These are phyloP conservation scores for Candida ovalis DNA, from an alignment of 805 yeast species.

Conservation along the genomic window DNA sequence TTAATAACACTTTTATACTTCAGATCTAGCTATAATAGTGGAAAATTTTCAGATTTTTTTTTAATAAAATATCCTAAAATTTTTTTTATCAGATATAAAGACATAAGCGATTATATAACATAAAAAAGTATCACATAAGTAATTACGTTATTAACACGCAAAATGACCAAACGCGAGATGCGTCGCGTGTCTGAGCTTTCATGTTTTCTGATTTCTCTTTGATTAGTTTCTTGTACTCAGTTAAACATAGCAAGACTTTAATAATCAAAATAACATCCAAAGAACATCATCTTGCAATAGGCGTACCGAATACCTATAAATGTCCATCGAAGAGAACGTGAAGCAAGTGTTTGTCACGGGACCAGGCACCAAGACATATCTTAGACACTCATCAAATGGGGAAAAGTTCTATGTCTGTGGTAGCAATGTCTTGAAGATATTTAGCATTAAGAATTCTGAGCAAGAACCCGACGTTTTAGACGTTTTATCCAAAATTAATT, in stretches of 20 bases:
- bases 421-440: conserved; percentile 51
- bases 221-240: neutral
- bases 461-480: conserved; percentile 62
- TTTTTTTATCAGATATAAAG: neutral
- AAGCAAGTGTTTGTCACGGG: conserved; percentile 31
- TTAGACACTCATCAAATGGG: conserved; percentile 22
- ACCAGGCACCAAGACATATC: conserved; percentile 17
- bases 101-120: neutral
- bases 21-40: neutral
- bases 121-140: too few relatives aligned
- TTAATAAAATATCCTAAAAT: neutral
- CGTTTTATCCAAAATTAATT: conserved; percentile 42
- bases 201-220: too few relatives aligned
- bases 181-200: too few relatives aligned
- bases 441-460: conserved; percentile 44
- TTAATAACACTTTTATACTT: neutral
- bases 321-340: conserved; percentile 25
- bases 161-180: too few relatives aligned
- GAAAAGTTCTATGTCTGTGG: conserved; percentile 48
- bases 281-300: too few relatives aligned
- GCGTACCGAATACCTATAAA: conserved; percentile 1
- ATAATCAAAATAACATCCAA: too few relatives aligned
- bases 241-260: too few relatives aligned
- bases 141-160: too few relatives aligned
- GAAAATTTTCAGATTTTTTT: conserved; percentile 4